A percentile compares a stretch with the other conserved stretches of the same genome.
Evolutionary conservation across 192 early-diverging fungal species (phyloP).

Genomic region (Obelidium mucronatum): DNA sequence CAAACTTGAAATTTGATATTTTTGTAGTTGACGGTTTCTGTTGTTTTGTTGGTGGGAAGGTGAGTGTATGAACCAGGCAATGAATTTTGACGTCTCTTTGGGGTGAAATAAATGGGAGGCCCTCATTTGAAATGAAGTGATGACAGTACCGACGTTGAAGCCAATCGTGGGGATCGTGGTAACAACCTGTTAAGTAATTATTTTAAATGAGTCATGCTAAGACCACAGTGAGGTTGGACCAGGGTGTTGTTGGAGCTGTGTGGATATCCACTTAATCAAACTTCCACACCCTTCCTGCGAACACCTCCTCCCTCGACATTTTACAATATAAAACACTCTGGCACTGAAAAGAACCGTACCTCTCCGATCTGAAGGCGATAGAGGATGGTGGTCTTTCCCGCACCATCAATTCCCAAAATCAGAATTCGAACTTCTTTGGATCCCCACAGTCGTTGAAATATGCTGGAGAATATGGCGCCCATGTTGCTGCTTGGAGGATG

Average conservation of each 20-base stretch:
- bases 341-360: conserved; percentile 63
- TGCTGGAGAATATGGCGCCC: conserved; percentile 77
- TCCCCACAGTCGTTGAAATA: conserved; percentile 86
- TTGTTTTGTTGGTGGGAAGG: neutral
- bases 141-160: conserved; percentile 63
- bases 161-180: conserved; percentile 95
- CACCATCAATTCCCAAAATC: conserved; percentile 95
- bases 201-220: no score
- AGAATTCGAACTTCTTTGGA: conserved; percentile 96
- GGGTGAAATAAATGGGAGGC: no score
- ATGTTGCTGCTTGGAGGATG: conserved; percentile 42
- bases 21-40: conserved; percentile 92
- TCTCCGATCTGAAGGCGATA: conserved; percentile 97
- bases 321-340: no score
- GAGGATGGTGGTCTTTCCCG: conserved; percentile 97
- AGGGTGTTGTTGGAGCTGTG: no score
- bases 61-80: no score
- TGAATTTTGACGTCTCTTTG: no score
- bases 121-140: neutral
- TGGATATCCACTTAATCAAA: no score
- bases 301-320: no score
- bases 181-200: conserved; percentile 64
- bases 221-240: no score
- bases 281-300: no score
- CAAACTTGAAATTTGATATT: conserved; percentile 99